Base-by-base conservation (phyloP, 768 basidiomycete genomes). In the Russula emetica region DNA sequence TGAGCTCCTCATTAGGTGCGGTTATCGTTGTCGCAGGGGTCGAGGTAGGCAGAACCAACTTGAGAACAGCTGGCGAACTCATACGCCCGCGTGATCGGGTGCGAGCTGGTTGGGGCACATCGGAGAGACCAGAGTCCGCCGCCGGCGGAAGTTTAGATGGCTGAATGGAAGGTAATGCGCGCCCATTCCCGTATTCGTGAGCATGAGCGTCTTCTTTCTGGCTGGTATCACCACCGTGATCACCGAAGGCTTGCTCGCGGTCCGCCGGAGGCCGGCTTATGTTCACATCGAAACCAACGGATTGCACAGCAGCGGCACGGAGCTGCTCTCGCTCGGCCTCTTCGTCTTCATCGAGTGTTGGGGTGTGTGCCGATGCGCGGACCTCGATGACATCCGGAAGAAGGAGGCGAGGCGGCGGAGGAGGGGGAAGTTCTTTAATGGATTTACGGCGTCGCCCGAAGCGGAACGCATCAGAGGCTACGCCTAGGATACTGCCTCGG, bases 361-460 rank as follows among this genome's bases (percentile, higher is more conserved):
- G 70, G 42, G 70, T 73, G 30, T 49, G 59, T 4, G 59, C 59
- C 2, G 64, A 61, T 38, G 55, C 64, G 20, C 64, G 64, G 66
- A 92, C 90, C 72, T 92, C 88, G 61, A 92, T 87, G 55, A 91
- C 86, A 44, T 83, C 87, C 20, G 87, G 83, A 56, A 87, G 75
- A 47, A 86, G 72, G 30, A 83, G 72, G 24, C 78, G 78, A 58
- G 71, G 74, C n/a, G 78, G 69, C 40, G 73, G 60, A 18, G 67
- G 60, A 18, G 67, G 60, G 2, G 67, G 68, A 1, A 42, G 61
- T 26, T 56, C 62, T 59, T 67, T 70, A 66, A 69, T 70, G 50
- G 70, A 60, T 59, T 68, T 69, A 51, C 67, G 65, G 61, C 67
- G 66, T 34, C 65, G 65, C 45, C 58, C 61, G 56, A 63, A 67